A percentile compares a stretch with the other conserved stretches of the same genome.
phyloP scores from a whole-genome alignment of 139 green algal species.

The Tetraselmis striata region DNA sequence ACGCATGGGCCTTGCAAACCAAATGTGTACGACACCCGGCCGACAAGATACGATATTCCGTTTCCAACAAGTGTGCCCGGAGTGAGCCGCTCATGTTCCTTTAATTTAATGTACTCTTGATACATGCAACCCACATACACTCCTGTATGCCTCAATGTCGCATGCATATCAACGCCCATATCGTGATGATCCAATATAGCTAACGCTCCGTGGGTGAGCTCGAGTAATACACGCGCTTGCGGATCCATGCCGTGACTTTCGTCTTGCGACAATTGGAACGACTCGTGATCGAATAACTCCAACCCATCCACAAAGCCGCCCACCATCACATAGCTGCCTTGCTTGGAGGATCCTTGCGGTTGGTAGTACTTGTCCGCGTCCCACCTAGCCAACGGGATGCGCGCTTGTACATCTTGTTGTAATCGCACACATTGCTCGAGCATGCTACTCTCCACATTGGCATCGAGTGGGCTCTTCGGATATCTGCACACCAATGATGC shows the following conservation, averaged over 20 bases:
- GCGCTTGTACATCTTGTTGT: not conserved
- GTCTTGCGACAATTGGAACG: not conserved
- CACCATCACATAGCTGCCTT: not conserved
- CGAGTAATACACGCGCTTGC: not conserved
- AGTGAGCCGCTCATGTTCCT: not conserved
- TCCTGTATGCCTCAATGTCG: not conserved
- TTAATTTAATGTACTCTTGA: not conserved
- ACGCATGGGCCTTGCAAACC: slow-evolving; percentile 44
- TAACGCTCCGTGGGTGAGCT: not conserved
- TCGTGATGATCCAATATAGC: not conserved
- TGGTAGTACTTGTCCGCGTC: not conserved
- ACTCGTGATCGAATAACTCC: slow-evolving; percentile 12
- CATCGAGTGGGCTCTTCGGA: not conserved
- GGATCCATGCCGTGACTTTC: not conserved
- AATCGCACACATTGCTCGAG: not conserved
- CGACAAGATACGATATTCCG: slow-evolving; percentile 8
- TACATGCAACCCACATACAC: slow-evolving; percentile 31
- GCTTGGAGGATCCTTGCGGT: not conserved
- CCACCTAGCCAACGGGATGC: not conserved
- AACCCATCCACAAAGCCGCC: slow-evolving; percentile 34
- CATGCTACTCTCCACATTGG: not conserved
- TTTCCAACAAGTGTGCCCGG: not conserved
- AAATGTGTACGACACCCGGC: slow-evolving; percentile 76
- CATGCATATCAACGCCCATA: not conserved
- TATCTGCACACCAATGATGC: not conserved